phyloP scores from a whole-genome alignment of 2,329 filamentous ascomycete genomes.

The Zopfia rhizophila region DNA sequence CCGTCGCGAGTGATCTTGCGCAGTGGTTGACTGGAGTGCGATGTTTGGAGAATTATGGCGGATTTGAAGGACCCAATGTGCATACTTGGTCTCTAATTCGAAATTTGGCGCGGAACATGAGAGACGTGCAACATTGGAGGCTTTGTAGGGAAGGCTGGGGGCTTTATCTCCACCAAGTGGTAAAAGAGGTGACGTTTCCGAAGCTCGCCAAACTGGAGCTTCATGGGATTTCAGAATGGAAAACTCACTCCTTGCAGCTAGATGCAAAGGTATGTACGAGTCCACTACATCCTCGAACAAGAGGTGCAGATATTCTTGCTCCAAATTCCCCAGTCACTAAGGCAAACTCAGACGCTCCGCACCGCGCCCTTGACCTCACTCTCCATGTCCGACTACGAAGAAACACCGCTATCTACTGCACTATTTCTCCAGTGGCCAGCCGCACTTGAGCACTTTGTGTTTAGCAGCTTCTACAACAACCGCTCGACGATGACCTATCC shows the following conservation, averaged over 20 bases:
- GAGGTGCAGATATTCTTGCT: slow-evolving; percentile 1
- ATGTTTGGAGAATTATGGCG: slow-evolving; percentile 4
- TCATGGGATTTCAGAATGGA: slow-evolving; percentile 7
- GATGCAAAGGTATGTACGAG: slow-evolving; percentile 7
- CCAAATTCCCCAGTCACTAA: too few relatives aligned
- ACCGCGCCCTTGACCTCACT: slow-evolving; percentile 16
- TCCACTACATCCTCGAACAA: neutral
- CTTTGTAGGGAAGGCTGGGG: slow-evolving; percentile 1
- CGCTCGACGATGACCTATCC: slow-evolving; percentile 12
- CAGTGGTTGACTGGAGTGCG: neutral
- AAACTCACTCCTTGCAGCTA: slow-evolving; percentile 3
- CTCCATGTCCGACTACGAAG: slow-evolving; percentile 12
- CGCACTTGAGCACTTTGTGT: slow-evolving; percentile 15
- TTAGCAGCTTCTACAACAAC: slow-evolving; percentile 12
- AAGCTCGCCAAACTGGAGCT: slow-evolving; percentile 9
- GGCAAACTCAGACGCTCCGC: slow-evolving; percentile 1
- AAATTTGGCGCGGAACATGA: neutral
- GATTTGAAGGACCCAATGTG: slow-evolving; percentile 1
- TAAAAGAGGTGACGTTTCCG: slow-evolving; percentile 2
- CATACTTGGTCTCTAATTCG: slow-evolving; percentile 8
- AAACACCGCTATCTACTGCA: neutral
- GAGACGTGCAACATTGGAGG: slow-evolving; percentile 7
- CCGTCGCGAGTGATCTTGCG: slow-evolving; percentile 2
- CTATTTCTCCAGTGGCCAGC: slow-evolving; percentile 22
- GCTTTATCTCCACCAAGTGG: slow-evolving; percentile 5